phyloP scores from a whole-genome alignment of 345 rosid genomes.

The Euphorbia peplus region DNA sequence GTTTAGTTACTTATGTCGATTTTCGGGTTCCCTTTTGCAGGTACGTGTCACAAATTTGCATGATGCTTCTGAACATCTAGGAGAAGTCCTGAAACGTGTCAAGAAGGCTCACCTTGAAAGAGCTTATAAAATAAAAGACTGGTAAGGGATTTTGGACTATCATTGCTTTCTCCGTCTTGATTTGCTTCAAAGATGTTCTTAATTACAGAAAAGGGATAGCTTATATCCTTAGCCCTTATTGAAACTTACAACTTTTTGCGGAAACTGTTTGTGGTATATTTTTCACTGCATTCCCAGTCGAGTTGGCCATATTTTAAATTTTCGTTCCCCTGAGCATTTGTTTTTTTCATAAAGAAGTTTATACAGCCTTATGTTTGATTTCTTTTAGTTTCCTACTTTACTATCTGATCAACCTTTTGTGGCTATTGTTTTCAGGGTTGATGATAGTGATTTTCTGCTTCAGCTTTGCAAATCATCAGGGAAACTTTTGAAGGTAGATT shows the following conservation, averaged over 20 bases:
- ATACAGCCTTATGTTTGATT: neutral
- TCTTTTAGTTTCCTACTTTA: neutral
- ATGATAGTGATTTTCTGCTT: conserved; percentile 74
- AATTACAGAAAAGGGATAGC: no score
- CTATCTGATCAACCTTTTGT: neutral
- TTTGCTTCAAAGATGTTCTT: neutral
- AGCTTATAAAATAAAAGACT: conserved; percentile 80
- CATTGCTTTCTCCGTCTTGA: neutral
- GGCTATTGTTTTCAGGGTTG: conserved; percentile 54
- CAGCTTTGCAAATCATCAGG: conserved; percentile 81
- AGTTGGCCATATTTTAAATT: neutral
- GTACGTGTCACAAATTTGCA: conserved; percentile 81
- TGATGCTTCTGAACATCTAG: conserved; percentile 90
- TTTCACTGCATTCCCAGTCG: no score
- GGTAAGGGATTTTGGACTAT: conserved; percentile 32
- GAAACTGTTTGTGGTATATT: neutral
- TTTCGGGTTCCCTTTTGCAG: conserved; percentile 28
- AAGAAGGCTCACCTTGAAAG: conserved; percentile 77
- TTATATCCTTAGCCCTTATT: conserved; percentile 22
- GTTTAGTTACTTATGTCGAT: neutral
- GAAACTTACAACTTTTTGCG: neutral
- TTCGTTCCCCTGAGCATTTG: neutral
- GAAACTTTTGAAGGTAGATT: conserved; percentile 72
- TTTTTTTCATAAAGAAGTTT: neutral
- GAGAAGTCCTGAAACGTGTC: no score